These are phyloP conservation scores for Annona squamosa DNA, from an alignment of 164 flowering plant genomes.

Conservation along the genomic window DNA sequence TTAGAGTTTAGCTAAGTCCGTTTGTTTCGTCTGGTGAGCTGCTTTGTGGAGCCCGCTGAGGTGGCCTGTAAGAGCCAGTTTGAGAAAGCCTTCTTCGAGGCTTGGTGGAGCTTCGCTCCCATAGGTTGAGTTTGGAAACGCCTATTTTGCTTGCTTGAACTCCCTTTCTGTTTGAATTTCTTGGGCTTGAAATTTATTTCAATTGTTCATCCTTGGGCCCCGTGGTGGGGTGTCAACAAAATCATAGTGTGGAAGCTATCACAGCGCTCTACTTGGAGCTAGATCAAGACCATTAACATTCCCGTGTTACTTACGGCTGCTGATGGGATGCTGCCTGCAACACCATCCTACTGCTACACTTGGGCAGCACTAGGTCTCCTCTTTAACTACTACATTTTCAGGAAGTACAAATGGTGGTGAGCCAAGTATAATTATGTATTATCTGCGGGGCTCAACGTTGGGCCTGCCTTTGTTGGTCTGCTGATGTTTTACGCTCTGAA, in stretches of 20 bases:
- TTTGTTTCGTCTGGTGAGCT: too few species aligned
- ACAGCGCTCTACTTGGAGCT: slow-evolving; percentile 11
- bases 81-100: too few species aligned
- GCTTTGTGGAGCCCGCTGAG: too few species aligned
- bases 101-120: too few species aligned
- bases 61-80: too few species aligned
- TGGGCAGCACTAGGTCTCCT: slow-evolving; percentile 17
- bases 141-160: too few species aligned
- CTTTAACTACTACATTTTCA: slow-evolving; percentile 22
- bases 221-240: too few species aligned
- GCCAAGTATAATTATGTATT: slow-evolving; percentile 27
- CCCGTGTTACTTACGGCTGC: not conserved
- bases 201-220: too few species aligned
- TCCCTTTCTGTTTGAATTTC: too few species aligned
- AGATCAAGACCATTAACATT: slow-evolving; percentile 32
- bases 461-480: slow-evolving; percentile 22
- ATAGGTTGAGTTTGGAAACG: too few species aligned
- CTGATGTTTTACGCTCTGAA: slow-evolving; percentile 38
- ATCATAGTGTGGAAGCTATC: not conserved
- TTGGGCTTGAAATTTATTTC: too few species aligned
- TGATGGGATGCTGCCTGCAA: slow-evolving; percentile 28
- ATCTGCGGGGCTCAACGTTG: slow-evolving; percentile 27
- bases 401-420: slow-evolving; percentile 24
- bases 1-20: too few species aligned
- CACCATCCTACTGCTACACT: slow-evolving; percentile 16